Percentiles rank a stretch among this genome's conserved stretches.
These are phyloP conservation scores for Apiotrichum veenhuisii DNA, from an alignment of 1,284 basidiomycete genomes.

Conservation along the genomic window DNA sequence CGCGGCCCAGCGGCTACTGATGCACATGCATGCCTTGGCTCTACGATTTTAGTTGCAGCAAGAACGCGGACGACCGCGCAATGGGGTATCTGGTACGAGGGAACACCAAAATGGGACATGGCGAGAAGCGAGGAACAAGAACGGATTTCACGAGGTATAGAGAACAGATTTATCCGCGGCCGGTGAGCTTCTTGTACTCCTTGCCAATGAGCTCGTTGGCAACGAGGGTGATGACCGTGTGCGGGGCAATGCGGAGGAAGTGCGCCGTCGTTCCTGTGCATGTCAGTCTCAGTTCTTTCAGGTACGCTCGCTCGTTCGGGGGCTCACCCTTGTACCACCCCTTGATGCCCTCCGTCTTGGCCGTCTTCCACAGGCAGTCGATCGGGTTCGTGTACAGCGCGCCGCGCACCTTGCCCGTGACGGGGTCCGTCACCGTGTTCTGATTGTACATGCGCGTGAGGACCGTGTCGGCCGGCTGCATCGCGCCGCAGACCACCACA, in stretches of 20 bases:
- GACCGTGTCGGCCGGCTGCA: slow-evolving; percentile 68
- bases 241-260: slow-evolving; percentile 85
- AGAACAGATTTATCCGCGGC: slow-evolving; percentile 7
- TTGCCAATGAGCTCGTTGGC: slow-evolving; percentile 78
- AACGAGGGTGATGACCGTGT: slow-evolving; percentile 80
- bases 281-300: neutral
- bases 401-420: slow-evolving; percentile 68
- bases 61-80: neutral
- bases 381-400: slow-evolving; percentile 85
- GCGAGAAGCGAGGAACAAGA: neutral
- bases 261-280: slow-evolving; percentile 74
- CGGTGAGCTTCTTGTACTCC: slow-evolving; percentile 56
- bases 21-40: slow-evolving; percentile 19
- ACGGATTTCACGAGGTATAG: no score
- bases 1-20: slow-evolving; percentile 2
- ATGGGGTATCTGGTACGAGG: neutral
- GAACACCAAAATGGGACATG: neutral
- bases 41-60: neutral
- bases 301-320: neutral
- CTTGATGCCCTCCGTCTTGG: slow-evolving; percentile 79
- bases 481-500: slow-evolving; percentile 78
- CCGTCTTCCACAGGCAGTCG: slow-evolving; percentile 94
- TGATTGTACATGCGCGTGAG: slow-evolving; percentile 96
- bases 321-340: slow-evolving; percentile 84
- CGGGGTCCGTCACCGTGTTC: slow-evolving; percentile 66